A percentile compares a stretch with the other conserved stretches of the same genome.
Conservation (phyloP, 2,329 filamentous ascomycete species). For the Trichoderma sp. region DNA sequence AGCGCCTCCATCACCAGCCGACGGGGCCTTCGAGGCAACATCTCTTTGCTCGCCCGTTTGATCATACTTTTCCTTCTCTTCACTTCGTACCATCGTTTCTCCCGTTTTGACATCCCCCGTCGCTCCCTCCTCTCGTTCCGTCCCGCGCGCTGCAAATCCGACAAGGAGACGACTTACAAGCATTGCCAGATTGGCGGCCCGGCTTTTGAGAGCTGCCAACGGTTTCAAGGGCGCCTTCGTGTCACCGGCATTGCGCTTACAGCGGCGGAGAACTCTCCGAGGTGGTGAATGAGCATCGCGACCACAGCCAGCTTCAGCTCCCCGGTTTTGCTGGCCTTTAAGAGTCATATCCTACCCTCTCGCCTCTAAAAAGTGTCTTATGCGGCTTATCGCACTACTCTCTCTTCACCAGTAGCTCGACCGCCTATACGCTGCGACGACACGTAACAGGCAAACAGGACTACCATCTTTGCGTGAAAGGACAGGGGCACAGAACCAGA, state of each 20-base stretch:
- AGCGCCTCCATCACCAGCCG: conserved; percentile 21
- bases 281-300: background rate
- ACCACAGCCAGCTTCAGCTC: background rate
- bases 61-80: conserved; percentile 9
- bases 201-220: background rate
- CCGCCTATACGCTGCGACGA: conserved; percentile 1
- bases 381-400: background rate
- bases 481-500: background rate
- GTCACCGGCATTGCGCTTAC: conserved; percentile 8
- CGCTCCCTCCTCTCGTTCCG: background rate
- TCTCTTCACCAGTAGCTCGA: background rate
- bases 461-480: background rate
- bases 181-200: background rate
- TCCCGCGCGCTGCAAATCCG: background rate
- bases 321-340: background rate
- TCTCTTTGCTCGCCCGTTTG: conserved; percentile 12
- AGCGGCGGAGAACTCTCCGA: background rate
- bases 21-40: conserved; percentile 17
- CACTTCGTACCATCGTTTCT: background rate
- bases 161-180: background rate
- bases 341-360: background rate
- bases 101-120: background rate
- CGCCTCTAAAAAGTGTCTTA: background rate
- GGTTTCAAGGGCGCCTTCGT: conserved; percentile 1
- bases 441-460: background rate